Base-by-base conservation (phyloP, 805 yeast species). In the Hanseniaspora valbyensis region DNA sequence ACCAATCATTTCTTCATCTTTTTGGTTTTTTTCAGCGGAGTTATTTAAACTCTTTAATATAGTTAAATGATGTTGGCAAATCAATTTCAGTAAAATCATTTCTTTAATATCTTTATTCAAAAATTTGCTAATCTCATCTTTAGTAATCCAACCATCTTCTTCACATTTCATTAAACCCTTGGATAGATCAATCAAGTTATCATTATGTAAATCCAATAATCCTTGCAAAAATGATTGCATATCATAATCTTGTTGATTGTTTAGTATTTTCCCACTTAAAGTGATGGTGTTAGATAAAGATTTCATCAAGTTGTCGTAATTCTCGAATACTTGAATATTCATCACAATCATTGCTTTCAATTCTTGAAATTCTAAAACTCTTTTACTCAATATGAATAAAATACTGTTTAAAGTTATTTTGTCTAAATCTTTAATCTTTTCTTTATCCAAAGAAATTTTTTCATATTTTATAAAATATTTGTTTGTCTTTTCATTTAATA, bases 1-100 rank as follows among this genome's bases (percentile, higher is more conserved):
- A 54, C 81, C 95, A 19, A 77, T 69, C 56, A 69, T 76, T 52
- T 73, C 72, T 4, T 63, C 60, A n/a, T 68, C 63, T 9, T 65
- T 61, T 10, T 40, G 44, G 5, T 14, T 34, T 7, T 39, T n/a
- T 8, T 50, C 43, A 2, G 48, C 18, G 4, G 22, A 10, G 19
- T 28, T 21, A 4, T 37, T 37, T 16, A 44, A 38, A 50, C 30
- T 68, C 5, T 68, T 62, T 3, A 88, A 70, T 32, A 87, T 66
- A 49, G 76, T 75, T 21, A 86, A 73, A 65, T 84, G 95, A 63
- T 92, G 96, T 54, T 84, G 89, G 0, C 94, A 88, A 49, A 88
- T 70, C 44, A 89, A 69, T 52, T 95, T 78, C 80, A 92, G 85
- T 56, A 89, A 75, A 38, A 90, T 89, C 54, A 96, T 73, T 56